A percentile compares a stretch with the other conserved stretches of the same genome.
Evolutionary conservation across 1,284 basidiomycete species (phyloP).

Genomic region (Exsudoporus floridanus): DNA sequence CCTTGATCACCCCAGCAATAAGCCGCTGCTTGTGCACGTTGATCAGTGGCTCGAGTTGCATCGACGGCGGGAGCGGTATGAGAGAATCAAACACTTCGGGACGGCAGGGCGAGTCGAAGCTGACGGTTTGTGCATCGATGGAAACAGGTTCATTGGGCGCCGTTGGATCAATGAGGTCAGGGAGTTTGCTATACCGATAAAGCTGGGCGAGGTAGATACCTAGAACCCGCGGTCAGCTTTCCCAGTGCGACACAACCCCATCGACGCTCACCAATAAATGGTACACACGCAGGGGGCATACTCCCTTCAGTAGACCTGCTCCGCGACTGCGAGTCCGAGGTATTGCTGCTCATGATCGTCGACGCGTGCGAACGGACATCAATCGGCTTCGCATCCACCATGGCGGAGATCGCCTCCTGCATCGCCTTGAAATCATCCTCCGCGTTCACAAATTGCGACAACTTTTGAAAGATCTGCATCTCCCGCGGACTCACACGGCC

Average conservation of each 20-base stretch:
- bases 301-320: slow-evolving; percentile 49
- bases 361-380: slow-evolving; percentile 49
- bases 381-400: slow-evolving; percentile 63
- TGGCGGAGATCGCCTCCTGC: slow-evolving; percentile 60
- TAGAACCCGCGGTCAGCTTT: slow-evolving; percentile 28
- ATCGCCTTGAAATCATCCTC: slow-evolving; percentile 77
- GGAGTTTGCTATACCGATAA: slow-evolving; percentile 62
- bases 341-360: slow-evolving; percentile 48
- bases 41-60: slow-evolving; percentile 81
- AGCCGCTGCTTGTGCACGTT: slow-evolving; percentile 86
- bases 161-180: slow-evolving; percentile 82
- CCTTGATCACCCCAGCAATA: slow-evolving; percentile 75
- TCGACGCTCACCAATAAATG: slow-evolving; percentile 66
- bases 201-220: slow-evolving; percentile 80
- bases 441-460: slow-evolving; percentile 69
- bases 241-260: neutral
- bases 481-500: slow-evolving; percentile 71
- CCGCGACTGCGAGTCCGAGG: slow-evolving; percentile 38
- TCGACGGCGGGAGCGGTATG: slow-evolving; percentile 64
- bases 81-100: slow-evolving; percentile 76
- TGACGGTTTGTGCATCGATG: slow-evolving; percentile 60
- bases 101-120: slow-evolving; percentile 64
- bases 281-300: slow-evolving; percentile 58
- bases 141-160: slow-evolving; percentile 66
- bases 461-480: slow-evolving; percentile 71